phyloP scores from a whole-genome alignment of 768 basidiomycete genomes.

The Naganishia kalamii region DNA sequence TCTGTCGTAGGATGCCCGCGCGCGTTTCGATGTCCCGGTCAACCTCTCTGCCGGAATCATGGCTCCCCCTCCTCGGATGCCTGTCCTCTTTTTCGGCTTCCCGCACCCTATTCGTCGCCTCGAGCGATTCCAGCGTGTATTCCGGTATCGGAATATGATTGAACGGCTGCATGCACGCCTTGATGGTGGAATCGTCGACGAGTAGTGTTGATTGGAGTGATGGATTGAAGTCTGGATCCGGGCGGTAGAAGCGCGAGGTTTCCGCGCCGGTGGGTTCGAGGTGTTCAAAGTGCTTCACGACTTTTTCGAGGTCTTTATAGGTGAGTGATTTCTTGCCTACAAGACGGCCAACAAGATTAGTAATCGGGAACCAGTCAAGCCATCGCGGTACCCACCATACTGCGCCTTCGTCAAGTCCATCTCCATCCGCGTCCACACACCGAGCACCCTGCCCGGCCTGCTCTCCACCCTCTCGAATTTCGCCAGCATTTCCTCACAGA shows the following conservation, averaged over 20 bases:
- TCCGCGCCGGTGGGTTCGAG: neutral
- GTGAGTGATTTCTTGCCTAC: conserved; percentile 39
- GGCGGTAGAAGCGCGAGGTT: neutral
- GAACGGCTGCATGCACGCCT: conserved; percentile 42
- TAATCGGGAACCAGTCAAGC: neutral
- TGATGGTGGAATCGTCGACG: conserved; percentile 42
- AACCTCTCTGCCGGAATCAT: neutral
- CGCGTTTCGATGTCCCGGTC: neutral
- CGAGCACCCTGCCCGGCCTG: conserved; percentile 36
- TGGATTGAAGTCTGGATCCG: conserved; percentile 20
- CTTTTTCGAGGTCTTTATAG: conserved; percentile 40
- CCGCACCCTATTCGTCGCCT: neutral
- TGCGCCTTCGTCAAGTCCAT: conserved; percentile 34
- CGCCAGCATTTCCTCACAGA: neutral
- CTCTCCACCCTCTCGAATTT: conserved; percentile 13
- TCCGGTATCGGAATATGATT: conserved; percentile 43
- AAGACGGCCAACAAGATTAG: neutral
- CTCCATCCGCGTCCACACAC: conserved; percentile 42
- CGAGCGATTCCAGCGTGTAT: conserved; percentile 24
- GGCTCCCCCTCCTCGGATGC: neutral
- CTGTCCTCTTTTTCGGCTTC: neutral
- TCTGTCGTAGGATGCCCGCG: neutral
- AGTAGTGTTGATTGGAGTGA: conserved; percentile 29
- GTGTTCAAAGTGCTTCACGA: conserved; percentile 21
- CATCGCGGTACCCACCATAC: conserved; percentile 32